Evolutionary conservation across 1,284 basidiomycete species (phyloP), one percentile per base, ranked within the genome.

Genomic region (Ceratobasidium sp.): DNA sequence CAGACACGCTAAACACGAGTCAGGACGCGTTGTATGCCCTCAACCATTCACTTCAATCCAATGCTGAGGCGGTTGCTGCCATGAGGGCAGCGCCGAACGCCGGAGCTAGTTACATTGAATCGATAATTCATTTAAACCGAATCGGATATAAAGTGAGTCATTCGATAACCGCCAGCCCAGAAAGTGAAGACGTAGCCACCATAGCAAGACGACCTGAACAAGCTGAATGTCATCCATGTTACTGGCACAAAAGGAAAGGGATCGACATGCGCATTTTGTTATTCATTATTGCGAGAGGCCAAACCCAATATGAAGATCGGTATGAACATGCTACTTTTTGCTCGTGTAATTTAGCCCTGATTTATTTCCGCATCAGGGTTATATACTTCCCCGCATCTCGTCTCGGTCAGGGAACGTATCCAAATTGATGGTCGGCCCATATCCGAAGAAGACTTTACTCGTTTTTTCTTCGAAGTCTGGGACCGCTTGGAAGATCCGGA

Each of bases 161-260:
- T 70, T 53, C 59, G 46, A 53, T 36, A 61, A 23, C 42, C 51
- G 8, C 73, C 72, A 54, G 49, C 69, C 21, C 18, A 16, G 36
- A n/a, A 62, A 72, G n/a, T 28, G 12, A 40, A 3, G 2, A n/a
- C 9, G 73, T 67, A 49, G 73, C 67, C 61, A 51, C 60, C 70
- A 66, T 78, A 94, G 94, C 87, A 92, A 30, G 82, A 86, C 67
- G 90, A 96, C 76, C 84, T 99, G 66, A 96, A 99, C 80, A 82
- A 82, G 59, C 84, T 99, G 75, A 97, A 98, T 80, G 94, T 96
- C 71, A 87, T 99, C 40, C 97, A 99, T 82, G 90, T 99, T 78
- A 96, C 97, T 14, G 97, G 97, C 2, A 99, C 97, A 4, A 99
- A 99, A 82, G 97, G 97, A 56, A 99, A 99, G 80, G 97, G 97